phyloP scores from a whole-genome alignment of 2,329 filamentous ascomycete species.

The Cercospora berteroae region DNA sequence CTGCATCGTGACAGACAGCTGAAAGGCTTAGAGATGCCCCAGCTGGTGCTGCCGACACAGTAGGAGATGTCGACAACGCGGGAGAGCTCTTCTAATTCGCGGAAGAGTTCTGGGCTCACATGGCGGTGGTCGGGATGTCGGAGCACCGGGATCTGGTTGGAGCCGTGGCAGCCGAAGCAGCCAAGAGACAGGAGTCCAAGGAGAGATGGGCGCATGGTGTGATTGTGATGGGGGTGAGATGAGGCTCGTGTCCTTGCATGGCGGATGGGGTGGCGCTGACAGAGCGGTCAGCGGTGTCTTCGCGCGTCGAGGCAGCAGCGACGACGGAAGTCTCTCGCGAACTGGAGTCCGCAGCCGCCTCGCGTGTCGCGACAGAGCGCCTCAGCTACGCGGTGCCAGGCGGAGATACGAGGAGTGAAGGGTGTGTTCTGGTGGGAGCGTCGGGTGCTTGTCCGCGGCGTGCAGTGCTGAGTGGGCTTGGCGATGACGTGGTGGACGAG shows the following conservation, averaged over 20 bases:
- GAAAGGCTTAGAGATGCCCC: conserved; percentile 83
- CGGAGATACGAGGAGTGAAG: no score
- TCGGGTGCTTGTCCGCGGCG: conserved; percentile 2
- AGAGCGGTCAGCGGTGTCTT: not conserved
- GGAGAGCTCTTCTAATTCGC: conserved; percentile 80
- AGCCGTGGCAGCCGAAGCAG: conserved; percentile 23
- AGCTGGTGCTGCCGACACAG: conserved; percentile 80
- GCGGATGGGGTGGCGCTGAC: not conserved
- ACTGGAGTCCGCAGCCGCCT: no score
- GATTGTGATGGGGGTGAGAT: not conserved
- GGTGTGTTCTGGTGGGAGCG: no score
- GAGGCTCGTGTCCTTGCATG: conserved; percentile 3
- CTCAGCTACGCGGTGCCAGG: not conserved
- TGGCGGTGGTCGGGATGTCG: conserved; percentile 37
- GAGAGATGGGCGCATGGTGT: conserved; percentile 2
- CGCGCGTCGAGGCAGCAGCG: not conserved
- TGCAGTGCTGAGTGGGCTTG: not conserved
- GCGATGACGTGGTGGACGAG: not conserved
- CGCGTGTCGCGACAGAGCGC: not conserved
- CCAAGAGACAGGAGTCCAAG: conserved; percentile 25
- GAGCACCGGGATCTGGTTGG: conserved; percentile 35
- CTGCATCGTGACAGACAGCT: conserved; percentile 77
- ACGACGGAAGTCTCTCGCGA: no score
- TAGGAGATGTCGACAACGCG: conserved; percentile 92
- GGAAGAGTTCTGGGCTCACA: conserved; percentile 67